A percentile compares a stretch with the other conserved stretches of the same genome.
Conservation (phyloP, 2,329 filamentous ascomycete genomes). For the Colletotrichum sp. region DNA sequence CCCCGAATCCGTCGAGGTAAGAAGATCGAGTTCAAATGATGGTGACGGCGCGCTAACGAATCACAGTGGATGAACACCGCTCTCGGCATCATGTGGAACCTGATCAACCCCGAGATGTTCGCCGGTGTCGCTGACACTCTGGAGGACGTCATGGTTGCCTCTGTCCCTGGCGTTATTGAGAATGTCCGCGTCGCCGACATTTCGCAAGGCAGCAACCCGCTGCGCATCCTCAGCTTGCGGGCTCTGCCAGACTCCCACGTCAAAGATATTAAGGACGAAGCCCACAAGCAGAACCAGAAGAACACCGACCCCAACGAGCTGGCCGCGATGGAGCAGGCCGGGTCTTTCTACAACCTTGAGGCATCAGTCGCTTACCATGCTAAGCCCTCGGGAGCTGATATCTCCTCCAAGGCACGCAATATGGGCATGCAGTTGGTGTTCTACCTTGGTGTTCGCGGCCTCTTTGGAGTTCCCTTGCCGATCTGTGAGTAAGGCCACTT, state of each 20-base stretch:
- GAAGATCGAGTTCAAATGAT: not conserved
- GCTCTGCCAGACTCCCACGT: slow-evolving; percentile 85
- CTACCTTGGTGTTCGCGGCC: slow-evolving; percentile 86
- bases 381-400: slow-evolving; percentile 70
- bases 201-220: slow-evolving; percentile 88
- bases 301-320: slow-evolving; percentile 84
- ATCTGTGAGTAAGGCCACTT: slow-evolving; percentile 58
- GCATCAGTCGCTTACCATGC: slow-evolving; percentile 81
- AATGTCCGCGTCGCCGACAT: slow-evolving; percentile 96
- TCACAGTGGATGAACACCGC: slow-evolving; percentile 88
- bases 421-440: slow-evolving; percentile 78
- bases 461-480: slow-evolving; percentile 87
- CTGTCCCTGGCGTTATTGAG: slow-evolving; percentile 88
- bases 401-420: slow-evolving; percentile 82
- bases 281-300: slow-evolving; percentile 55
- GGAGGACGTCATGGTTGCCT: slow-evolving; percentile 93
- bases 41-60: slow-evolving; percentile 29
- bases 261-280: slow-evolving; percentile 74
- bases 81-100: slow-evolving; percentile 82
- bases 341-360: slow-evolving; percentile 86
- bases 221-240: slow-evolving; percentile 86
- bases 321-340: slow-evolving; percentile 87
- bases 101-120: slow-evolving; percentile 97
- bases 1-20: slow-evolving; percentile 80
- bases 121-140: slow-evolving; percentile 84